Evolutionary conservation across 805 yeast species (phyloP).

Genomic region (Kodamaea kaohsiungensis): DNA sequence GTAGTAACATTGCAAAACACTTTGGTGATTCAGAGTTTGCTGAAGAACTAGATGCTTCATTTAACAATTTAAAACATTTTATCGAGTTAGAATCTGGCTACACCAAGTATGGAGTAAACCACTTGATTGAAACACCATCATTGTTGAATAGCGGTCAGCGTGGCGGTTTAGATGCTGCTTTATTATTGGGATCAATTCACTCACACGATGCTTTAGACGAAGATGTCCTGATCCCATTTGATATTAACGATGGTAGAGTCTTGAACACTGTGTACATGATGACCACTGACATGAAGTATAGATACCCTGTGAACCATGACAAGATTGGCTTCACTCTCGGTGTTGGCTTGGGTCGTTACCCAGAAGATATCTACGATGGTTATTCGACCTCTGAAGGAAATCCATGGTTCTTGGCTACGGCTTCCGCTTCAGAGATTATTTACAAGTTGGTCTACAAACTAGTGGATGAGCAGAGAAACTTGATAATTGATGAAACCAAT

Average conservation of each 20-base stretch:
- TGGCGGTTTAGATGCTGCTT: slow-evolving; percentile 78
- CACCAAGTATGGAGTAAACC: slow-evolving; percentile 37
- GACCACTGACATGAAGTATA: slow-evolving; percentile 63
- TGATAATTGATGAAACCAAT: slow-evolving; percentile 38
- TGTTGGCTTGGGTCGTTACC: slow-evolving; percentile 85
- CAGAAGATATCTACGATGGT: slow-evolving; percentile 90
- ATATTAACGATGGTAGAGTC: slow-evolving; percentile 56
- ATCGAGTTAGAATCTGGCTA: slow-evolving; percentile 46
- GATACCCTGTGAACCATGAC: slow-evolving; percentile 76
- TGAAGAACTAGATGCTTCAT: slow-evolving; percentile 28
- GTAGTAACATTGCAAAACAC: slow-evolving; percentile 40
- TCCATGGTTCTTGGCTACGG: slow-evolving; percentile 88
- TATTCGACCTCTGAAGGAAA: slow-evolving; percentile 72
- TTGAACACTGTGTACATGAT: slow-evolving; percentile 64
- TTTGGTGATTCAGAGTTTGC: slow-evolving; percentile 27
- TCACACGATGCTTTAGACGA: slow-evolving; percentile 42
- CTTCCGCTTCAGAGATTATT: slow-evolving; percentile 64
- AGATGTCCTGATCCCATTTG: slow-evolving; percentile 55
- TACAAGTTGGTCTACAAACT: slow-evolving; percentile 54
- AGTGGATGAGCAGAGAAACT: slow-evolving; percentile 39
- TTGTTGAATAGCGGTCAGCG: slow-evolving; percentile 44
- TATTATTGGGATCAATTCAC: slow-evolving; percentile 54
- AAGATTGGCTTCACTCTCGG: slow-evolving; percentile 45
- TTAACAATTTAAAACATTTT: slow-evolving; percentile 36
- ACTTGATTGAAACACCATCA: slow-evolving; percentile 70